Base-by-base conservation (phyloP, 768 basidiomycete species). In the Boletus tomentosulus region DNA sequence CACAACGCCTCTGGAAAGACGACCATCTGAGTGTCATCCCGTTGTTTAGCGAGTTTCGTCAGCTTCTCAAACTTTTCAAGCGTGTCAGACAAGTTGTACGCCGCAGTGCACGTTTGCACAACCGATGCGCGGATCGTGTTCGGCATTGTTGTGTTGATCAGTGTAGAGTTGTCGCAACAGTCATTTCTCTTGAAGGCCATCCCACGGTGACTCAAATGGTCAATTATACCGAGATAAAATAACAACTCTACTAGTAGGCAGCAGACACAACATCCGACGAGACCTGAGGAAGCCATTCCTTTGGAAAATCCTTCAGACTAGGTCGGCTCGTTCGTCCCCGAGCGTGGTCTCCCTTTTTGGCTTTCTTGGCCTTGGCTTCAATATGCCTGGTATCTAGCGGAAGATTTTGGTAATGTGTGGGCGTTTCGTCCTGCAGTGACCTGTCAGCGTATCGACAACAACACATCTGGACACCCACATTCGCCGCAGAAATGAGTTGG, bases 341-440 rank as follows among this genome's bases (percentile, higher is more conserved):
- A 47, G 78, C 74, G 69, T 88, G 83, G 55, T 86, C 88, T 24
- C 87, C 87, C 64, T 80, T 82, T 67, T 83, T 86, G 46, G 84
- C 83, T 71, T 92, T 93, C 60, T 76, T 76, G 43, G 76, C 75
- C 67, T 84, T 87, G 3, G 89, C 81, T 1, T 33, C 61, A 83
- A 79, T 19, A 93, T 95, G 91, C 52, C 95, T 83, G 38, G 79
- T 71, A 67, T 97, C 94, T n/a, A 92, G 63, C 2, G 95, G 92
- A 28, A 94, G 61, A 85, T 80, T 41, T 74, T 73, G 65, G 87
- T 71, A 61, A 79, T 73, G 27, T 19, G 53, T 41, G 68, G 63
- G 24, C 66, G 78, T 85, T 55, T 58, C 57, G 33, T 61, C 60
- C 68, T 71, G 48, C 24, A 25, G 56, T 53, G 35, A 52, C 53